Evolutionary conservation across 768 basidiomycete genomes (phyloP), one percentile per base, ranked within the genome.

Genomic region (Cantharellus anzutake): DNA sequence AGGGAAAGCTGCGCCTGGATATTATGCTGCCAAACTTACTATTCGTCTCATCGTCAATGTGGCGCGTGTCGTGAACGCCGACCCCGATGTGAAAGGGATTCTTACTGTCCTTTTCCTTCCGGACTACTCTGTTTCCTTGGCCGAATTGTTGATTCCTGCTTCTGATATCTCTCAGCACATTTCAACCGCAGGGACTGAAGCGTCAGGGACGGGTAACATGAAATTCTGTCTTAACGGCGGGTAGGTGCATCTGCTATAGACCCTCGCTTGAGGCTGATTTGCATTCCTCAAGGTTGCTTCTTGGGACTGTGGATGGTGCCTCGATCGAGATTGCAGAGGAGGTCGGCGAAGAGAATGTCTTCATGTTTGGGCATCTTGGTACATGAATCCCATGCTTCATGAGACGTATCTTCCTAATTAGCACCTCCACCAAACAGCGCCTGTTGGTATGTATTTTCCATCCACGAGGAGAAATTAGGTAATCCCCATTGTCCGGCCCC

Each of bases 311-410:
- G 73, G 90, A 99, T 71, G 94, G 94, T 59, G 94, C 94, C 20
- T 93, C 90, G 66, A 90, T 91, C 61, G 93, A 97, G 73, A 97
- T 98, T 64, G 92, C 89, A 3, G 90, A 97, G 67, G 92, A 96
- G 69, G 84, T 91, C 53, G 94, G 93, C 39, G 88, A 91, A 67
- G 81, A 78, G 66, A 89, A 94, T 69, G 90, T 92, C 66, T 91
- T 63, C 42, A 58, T 62, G 60, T 7, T n/a, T 38, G 20, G 3
- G 1, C 11, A 7, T 4, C 5, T 51, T 29, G 4, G 20, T 29
- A 29, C 20, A 29, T 29, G 20, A 29, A 29, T 29, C 20, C 20
- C 20, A 29, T 29, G 20, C 20, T 29, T 29, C 20, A 29, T 29
- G 20, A 29, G 20, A 29, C 20, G 20, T 29, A 29, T 29, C 20